Conservation (phyloP, 2,329 filamentous ascomycete genomes). For the Clarireedia monteithiana region DNA sequence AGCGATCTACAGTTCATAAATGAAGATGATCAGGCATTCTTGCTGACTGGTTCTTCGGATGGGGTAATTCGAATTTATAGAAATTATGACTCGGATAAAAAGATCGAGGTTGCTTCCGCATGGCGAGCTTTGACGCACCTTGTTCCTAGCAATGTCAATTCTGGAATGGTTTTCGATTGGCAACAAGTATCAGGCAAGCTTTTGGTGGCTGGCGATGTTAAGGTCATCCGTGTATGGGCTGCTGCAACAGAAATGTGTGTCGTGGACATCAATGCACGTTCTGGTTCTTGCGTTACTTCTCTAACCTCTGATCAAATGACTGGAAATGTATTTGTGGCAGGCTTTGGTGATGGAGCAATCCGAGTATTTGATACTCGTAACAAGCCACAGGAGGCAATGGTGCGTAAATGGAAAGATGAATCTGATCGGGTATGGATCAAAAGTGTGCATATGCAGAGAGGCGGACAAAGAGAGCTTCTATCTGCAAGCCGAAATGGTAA, state of each 20-base stretch:
- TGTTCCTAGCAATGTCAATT: slow-evolving; percentile 87
- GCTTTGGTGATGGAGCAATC: slow-evolving; percentile 91
- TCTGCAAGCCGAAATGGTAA: slow-evolving; percentile 88
- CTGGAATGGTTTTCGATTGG: slow-evolving; percentile 96
- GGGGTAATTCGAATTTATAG: slow-evolving; percentile 90
- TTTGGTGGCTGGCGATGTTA: slow-evolving; percentile 91
- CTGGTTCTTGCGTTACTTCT: slow-evolving; percentile 90
- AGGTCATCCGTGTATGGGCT: slow-evolving; percentile 94
- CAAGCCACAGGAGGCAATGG: slow-evolving; percentile 81
- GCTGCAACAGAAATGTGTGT: slow-evolving; percentile 88
- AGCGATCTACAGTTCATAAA: slow-evolving; percentile 97
- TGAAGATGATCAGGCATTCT: slow-evolving; percentile 88
- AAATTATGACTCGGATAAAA: slow-evolving; percentile 72
- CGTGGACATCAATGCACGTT: slow-evolving; percentile 88
- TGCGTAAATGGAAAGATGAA: slow-evolving; percentile 94
- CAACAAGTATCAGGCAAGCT: slow-evolving; percentile 94
- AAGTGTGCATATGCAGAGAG: slow-evolving; percentile 93
- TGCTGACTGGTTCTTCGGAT: slow-evolving; percentile 93
- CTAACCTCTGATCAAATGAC: slow-evolving; percentile 97
- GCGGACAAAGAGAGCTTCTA: slow-evolving; percentile 83
- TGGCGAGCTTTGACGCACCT: slow-evolving; percentile 92
- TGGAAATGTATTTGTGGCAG: slow-evolving; percentile 90
- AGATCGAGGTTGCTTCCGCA: slow-evolving; percentile 78
- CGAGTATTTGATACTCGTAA: slow-evolving; percentile 87
- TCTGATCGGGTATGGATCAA: slow-evolving; percentile 81